phyloP scores from a whole-genome alignment of 805 yeast genomes.

The Candida maesae region DNA sequence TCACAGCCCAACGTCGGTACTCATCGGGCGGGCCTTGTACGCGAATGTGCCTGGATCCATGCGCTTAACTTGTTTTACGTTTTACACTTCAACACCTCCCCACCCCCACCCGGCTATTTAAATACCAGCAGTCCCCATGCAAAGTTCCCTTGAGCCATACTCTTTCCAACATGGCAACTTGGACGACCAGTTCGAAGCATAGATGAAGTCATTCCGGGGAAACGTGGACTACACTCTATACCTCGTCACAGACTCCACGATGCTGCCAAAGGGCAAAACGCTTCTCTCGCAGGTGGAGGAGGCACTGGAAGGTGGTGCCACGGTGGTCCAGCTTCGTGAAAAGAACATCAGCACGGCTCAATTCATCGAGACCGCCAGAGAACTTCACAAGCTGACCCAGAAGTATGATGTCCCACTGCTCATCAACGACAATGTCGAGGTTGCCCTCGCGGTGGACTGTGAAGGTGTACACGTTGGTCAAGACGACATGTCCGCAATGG shows the following conservation, averaged over 20 bases:
- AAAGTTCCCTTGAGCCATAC: too few species aligned
- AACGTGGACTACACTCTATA: constrained; percentile 55
- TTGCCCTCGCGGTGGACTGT: constrained; percentile 84
- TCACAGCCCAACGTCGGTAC: too few species aligned
- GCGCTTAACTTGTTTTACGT: too few species aligned
- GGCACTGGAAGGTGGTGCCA: constrained; percentile 69
- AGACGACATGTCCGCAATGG: constrained; percentile 62
- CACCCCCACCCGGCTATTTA: too few species aligned
- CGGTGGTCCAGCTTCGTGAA: constrained; percentile 81
- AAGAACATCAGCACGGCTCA: constrained; percentile 64
- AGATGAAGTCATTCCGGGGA: too few species aligned
- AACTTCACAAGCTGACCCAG: constrained; percentile 59
- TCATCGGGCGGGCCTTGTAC: too few species aligned
- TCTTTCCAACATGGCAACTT: too few species aligned
- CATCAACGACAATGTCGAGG: constrained; percentile 84
- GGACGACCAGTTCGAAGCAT: too few species aligned
- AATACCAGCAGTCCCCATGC: too few species aligned
- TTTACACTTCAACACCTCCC: too few species aligned
- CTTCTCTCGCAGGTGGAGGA: constrained; percentile 58
- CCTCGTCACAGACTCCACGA: constrained; percentile 74
- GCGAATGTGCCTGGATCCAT: too few species aligned
- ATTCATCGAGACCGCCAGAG: constrained; percentile 58
- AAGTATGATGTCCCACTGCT: constrained; percentile 65
- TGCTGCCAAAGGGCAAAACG: constrained; percentile 58
- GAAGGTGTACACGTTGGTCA: constrained; percentile 95